phyloP scores from a whole-genome alignment of 495 filamentous ascomycete genomes.

The Mycothermus thermophilus region DNA sequence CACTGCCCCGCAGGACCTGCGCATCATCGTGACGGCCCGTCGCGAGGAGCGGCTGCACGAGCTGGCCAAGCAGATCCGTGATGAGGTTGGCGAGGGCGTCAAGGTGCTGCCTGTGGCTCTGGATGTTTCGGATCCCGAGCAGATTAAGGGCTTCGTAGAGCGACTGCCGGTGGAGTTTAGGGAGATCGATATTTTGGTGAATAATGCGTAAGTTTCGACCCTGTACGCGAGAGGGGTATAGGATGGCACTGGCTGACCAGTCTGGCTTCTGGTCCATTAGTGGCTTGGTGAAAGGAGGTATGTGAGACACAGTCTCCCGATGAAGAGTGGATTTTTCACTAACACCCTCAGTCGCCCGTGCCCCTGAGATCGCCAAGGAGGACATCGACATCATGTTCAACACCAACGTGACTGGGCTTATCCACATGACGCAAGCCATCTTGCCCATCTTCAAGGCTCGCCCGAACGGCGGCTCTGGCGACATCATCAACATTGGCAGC shows the following conservation, averaged over 20 bases:
- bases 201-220: conserved; percentile 83
- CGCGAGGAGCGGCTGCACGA: conserved; percentile 64
- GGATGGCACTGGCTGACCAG: not conserved
- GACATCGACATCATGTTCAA: conserved; percentile 81
- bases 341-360: conserved; percentile 47
- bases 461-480: conserved; percentile 63
- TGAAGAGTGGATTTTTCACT: too few species aligned
- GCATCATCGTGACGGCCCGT: conserved; percentile 76
- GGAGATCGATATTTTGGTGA: conserved; percentile 82
- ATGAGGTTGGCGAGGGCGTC: conserved; percentile 68
- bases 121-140: conserved; percentile 70
- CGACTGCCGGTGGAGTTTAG: conserved; percentile 68
- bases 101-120: conserved; percentile 69
- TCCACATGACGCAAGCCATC: conserved; percentile 93
- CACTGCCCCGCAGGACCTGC: conserved; percentile 62
- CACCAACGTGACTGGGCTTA: conserved; percentile 88
- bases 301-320: too few species aligned
- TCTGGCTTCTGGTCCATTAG: conserved; percentile 4
- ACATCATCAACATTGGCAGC: conserved; percentile 94
- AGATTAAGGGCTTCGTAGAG: conserved; percentile 61
- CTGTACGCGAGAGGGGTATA: too few species aligned
- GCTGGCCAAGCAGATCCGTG: conserved; percentile 62
- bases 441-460: conserved; percentile 74
- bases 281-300: conserved; percentile 21
- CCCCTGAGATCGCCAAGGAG: conserved; percentile 65